Evolutionary conservation across 257 asterid genomes (phyloP), one percentile per base, ranked within the genome.

Genomic region (Voacanga thouarsii): DNA sequence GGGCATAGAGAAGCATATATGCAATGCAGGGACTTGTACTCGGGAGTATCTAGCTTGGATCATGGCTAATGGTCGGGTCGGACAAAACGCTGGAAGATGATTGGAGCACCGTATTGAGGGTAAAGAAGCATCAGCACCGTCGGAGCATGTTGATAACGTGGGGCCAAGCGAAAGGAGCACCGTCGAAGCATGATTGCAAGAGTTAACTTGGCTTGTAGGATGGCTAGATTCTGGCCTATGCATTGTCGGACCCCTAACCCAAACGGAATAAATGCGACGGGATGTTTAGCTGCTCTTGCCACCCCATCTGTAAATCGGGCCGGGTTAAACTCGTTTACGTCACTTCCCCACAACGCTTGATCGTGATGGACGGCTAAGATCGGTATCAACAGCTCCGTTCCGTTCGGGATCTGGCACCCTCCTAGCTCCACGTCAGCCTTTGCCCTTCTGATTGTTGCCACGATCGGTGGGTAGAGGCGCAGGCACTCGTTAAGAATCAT

Each of bases 351-450:
- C 14, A 86, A 50, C 3, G 84, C 53, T 57, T 84, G 90, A 53
- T 86, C 90, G 30, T 86, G 90, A 64, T 86, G 90, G 11, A 86
- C 83, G 65, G 90, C 90, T 26, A 86, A 69, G 86, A 86, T 86
- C 1, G 90, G 90, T 14, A 86, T 84, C 68, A 86, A 55, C 0
- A 86, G 77, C 78, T 86, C 88, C 1, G 88, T 86, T 24, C 88
- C 90, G 1, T 80, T 24, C 0, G 88, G 88, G 77, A 86, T 80
- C 82, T 80, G 80, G 77, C 80, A 86, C 23, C 85, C 88, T 55
- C 88, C 90, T 4, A 86, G 83, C 83, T 86, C 86, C 71, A 86
- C 86, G 59, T 84, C 86, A 0, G 71, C 81, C 78, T 82, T 84
- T 5, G 90, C 90, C 56, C 86, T 75, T 14, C 90, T 55, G n/a